Conservation (phyloP, 2,329 filamentous ascomycete species). For the Aspergillus sp. region DNA sequence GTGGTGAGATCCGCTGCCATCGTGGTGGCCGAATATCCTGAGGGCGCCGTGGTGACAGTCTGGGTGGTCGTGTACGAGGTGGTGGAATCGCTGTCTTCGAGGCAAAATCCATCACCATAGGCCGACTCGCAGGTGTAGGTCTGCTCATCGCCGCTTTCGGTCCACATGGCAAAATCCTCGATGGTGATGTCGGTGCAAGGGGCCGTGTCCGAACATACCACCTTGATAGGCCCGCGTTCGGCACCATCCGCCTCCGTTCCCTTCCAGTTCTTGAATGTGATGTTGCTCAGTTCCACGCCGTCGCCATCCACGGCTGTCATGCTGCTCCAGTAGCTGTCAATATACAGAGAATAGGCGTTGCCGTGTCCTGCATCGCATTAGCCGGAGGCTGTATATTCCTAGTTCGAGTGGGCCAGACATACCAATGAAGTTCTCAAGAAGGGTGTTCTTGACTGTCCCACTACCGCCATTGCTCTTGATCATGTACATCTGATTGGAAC, state of each 20-base stretch:
- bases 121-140: conserved; percentile 52
- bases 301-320: conserved; percentile 47
- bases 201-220: conserved; percentile 53
- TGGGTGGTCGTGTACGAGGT: conserved; percentile 26
- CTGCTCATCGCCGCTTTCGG: conserved; percentile 30
- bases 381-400: neutral
- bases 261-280: conserved; percentile 59
- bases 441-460: conserved; percentile 54
- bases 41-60: conserved; percentile 28
- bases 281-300: conserved; percentile 56
- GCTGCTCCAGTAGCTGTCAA: conserved; percentile 57
- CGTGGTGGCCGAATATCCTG: conserved; percentile 30
- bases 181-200: conserved; percentile 58
- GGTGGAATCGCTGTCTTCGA: conserved; percentile 34
- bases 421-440: conserved; percentile 58
- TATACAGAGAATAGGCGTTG: conserved; percentile 61
- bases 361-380: conserved; percentile 47
- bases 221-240: conserved; percentile 55
- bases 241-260: conserved; percentile 54
- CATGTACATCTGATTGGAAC: conserved; percentile 66
- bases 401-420: neutral
- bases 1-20: conserved; percentile 30
- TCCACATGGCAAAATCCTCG: conserved; percentile 54
- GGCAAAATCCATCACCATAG: conserved; percentile 52
- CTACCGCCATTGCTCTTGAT: conserved; percentile 63